These are phyloP conservation scores for Albugo candida DNA, from an alignment of 352 stramenopile species.

Conservation along the genomic window DNA sequence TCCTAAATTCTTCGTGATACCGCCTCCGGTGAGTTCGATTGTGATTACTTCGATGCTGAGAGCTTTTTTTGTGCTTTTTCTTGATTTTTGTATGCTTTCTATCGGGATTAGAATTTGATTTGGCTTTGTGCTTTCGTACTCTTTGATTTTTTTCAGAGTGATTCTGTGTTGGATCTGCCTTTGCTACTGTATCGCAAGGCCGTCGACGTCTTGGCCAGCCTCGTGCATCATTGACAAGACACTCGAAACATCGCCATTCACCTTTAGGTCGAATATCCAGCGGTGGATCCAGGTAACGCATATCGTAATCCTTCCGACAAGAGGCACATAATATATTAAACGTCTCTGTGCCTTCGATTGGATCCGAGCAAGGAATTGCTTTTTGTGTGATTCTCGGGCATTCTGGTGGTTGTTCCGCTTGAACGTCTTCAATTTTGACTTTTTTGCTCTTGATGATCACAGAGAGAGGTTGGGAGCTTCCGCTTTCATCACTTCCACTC, in stretches of 20 bases:
- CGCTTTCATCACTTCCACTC: conserved; percentile 16
- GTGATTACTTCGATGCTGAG: conserved; percentile 17
- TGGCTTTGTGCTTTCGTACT: conserved; percentile 3
- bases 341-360: conserved; percentile 12
- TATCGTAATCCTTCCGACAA: conserved; percentile 68
- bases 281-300: conserved; percentile 63
- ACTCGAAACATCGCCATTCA: conserved; percentile 78
- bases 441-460: background rate
- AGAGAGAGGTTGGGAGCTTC: background rate
- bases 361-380: background rate
- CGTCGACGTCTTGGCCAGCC: conserved; percentile 42
- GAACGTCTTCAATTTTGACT: background rate
- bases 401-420: background rate
- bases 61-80: conserved; percentile 57
- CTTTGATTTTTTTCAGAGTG: conserved; percentile 11
- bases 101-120: conserved; percentile 34
- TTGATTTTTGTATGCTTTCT: conserved; percentile 26
- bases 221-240: conserved; percentile 67
- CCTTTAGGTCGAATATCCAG: conserved; percentile 46
- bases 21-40: conserved; percentile 21
- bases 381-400: background rate
- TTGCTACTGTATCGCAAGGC: background rate
- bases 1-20: conserved; percentile 42
- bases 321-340: conserved; percentile 65
- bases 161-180: background rate